Conservation (phyloP, 2,329 filamentous ascomycete species). For the Pseudogymnoascus destructans region DNA sequence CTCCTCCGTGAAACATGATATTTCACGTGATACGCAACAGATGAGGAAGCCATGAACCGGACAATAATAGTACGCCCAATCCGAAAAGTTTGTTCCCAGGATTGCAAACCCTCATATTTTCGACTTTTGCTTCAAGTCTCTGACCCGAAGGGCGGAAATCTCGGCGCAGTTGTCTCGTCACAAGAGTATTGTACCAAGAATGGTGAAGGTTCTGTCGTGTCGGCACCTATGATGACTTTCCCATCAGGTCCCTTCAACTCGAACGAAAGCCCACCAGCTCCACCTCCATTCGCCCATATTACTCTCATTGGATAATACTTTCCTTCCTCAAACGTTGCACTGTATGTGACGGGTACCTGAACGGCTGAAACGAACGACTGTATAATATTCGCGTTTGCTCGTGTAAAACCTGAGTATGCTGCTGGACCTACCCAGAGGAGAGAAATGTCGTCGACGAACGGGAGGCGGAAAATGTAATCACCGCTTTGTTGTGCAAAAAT, state of each 20-base stretch:
- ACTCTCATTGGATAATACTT: conserved; percentile 1
- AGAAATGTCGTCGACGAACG: conserved; percentile 18
- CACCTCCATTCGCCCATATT: not conserved
- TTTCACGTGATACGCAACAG: too few species aligned
- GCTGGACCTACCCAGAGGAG: conserved; percentile 19
- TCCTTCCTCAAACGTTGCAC: not conserved
- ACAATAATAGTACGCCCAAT: too few species aligned
- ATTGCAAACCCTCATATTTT: not conserved
- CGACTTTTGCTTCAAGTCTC: not conserved
- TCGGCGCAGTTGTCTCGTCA: conserved; percentile 3
- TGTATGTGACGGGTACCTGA: not conserved
- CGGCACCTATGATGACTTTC: not conserved
- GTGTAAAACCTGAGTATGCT: conserved; percentile 18
- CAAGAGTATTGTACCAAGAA: conserved; percentile 11
- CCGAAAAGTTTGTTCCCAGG: not conserved
- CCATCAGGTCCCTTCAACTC: conserved; percentile 5
- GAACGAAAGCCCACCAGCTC: not conserved
- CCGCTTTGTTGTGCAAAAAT: conserved; percentile 16
- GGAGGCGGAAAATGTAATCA: conserved; percentile 19
- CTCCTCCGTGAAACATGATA: too few species aligned
- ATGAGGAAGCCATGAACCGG: too few species aligned
- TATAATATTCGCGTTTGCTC: conserved; percentile 14
- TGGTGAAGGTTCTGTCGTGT: not conserved
- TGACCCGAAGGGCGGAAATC: conserved; percentile 2
- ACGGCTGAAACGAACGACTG: not conserved